Evolutionary conservation across 352 stramenopile species (phyloP), one percentile per base, ranked within the genome.

Genomic region (Globisporangium paddicum): DNA sequence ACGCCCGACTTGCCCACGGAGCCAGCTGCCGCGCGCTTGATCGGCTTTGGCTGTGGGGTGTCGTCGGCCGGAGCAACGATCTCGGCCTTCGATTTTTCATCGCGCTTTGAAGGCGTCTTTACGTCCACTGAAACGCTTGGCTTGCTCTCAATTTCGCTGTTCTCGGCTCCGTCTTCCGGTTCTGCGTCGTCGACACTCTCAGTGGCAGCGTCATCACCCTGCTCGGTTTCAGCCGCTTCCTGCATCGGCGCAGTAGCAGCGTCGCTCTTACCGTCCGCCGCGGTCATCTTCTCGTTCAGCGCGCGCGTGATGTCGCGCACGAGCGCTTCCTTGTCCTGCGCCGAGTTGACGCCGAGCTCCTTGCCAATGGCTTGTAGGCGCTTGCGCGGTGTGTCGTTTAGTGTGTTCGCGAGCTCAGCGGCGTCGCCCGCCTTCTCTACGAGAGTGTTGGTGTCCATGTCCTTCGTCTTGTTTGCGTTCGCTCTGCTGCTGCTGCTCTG

Each of bases 1-100:
- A 59, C 50, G 3, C 21, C 32, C 18, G 30, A 28, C 32, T 64
- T 64, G 21, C 58, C 58, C 28, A 59, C 50, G 1, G 58, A 64
- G 3, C 38, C n/a, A 45, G 51, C 38, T 21, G 49, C 23, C 1
- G n/a, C 19, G 34, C 58, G 58, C 11, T 51, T 52, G 18, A 47
- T 37, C 28, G 40, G 49, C 49, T 64, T 64, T 16, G 58, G 32
- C 50, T 53, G 49, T 4, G 49, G 58, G 30, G 58, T 64, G 13
- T 57, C 41, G 21, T 34, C 46, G 25, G 25, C 50, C 18, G 52
- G 16, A 1, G 19, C 38, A 13, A n/a, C 2, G 1, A 50, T 41
- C 35, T 49, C 26, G 9, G 25, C 10, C 26, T 46, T 19, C 3
- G 14, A 21, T 23, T 37, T 21, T 35, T 34, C 11, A 8, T 26